A percentile compares a stretch with the other conserved stretches of the same genome.
phyloP scores from a whole-genome alignment of 1,139 yeast genomes.

The Sugiyamaella japonica region DNA sequence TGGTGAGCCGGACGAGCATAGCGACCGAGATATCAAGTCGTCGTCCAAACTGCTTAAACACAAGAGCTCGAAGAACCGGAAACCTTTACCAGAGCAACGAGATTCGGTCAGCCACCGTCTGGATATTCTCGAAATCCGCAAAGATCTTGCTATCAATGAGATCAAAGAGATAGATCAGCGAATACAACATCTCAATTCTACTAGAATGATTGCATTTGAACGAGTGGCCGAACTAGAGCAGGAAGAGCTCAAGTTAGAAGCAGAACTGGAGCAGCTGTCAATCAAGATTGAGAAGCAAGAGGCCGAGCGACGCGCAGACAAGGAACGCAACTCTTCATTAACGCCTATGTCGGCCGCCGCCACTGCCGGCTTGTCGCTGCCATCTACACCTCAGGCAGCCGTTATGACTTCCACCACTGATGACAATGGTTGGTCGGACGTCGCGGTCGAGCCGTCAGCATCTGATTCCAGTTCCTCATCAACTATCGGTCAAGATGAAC shows the following conservation, averaged over 20 bases:
- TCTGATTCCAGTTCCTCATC: neutral
- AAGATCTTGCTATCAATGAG: constrained; percentile 63
- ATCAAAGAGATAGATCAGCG: constrained; percentile 60
- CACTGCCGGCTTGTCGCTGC: neutral
- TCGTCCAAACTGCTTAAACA: constrained; percentile 10
- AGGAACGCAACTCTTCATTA: neutral
- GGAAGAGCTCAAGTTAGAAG: constrained; percentile 55
- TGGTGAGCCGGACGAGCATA: neutral
- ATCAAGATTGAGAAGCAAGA: constrained; percentile 26
- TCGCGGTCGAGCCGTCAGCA: neutral
- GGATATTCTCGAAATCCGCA: constrained; percentile 59
- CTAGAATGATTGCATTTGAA: constrained; percentile 55
- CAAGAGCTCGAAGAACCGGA: neutral
- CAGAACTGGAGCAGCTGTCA: constrained; percentile 44
- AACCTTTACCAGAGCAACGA: constrained; percentile 10
- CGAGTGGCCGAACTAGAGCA: constrained; percentile 60
- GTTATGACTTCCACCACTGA: neutral
- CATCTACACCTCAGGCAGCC: neutral
- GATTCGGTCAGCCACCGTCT: constrained; percentile 47
- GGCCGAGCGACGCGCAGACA: constrained; percentile 14
- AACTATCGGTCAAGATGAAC: constrained; percentile 3
- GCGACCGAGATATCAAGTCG: neutral
- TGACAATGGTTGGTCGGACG: constrained; percentile 14
- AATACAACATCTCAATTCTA: constrained; percentile 50
- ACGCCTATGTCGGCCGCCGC: neutral